Base-by-base conservation (phyloP, 192 early-diverging fungal species). In the Pilobolus umbonatus region DNA sequence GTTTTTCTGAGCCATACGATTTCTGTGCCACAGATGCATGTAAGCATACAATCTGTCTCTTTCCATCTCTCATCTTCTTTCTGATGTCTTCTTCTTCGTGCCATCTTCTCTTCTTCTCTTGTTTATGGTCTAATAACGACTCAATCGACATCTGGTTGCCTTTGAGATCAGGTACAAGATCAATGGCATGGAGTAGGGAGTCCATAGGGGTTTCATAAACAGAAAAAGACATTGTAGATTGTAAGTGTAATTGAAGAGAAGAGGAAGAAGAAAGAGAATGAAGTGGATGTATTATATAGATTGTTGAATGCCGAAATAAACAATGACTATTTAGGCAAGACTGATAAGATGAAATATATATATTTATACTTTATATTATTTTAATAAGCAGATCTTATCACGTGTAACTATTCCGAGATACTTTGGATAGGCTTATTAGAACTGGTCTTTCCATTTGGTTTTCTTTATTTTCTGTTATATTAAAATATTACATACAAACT, bases 1-100 rank as follows among this genome's bases (percentile, higher is more conserved):
- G 82, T 69, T 94, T 96, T 64, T 96, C 94, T 56, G 80, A 80
- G 15, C 92, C 94, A 74, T 96, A 96, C 5, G 90, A 92, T 76
- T 96, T 96, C 76, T 96, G 94, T 11, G 88, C 92, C 11, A 93
- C 92, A 0, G 85, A 67, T 4, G 91, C 86, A 52, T 92, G 89
- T 32, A 85, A 76, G 61, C 91, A 86, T 17, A 88, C 77, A 31
- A 96, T 85, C 21, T 91, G 90, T 12, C 85, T 86, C 75, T 80
- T 80, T n/a, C n/a, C n/a, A 40, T 75, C 73, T 55, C 54, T 72
- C 17, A 38, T 35, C 14, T 12, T 42, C 14, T 17, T 42, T 3
- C 19, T 35, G 34, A 5, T 42, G 38, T 35, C 45, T 25, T 7
- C 19, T n/a, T 5, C 12, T 11, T 32, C 17, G 10, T 54, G 17